phyloP scores from a whole-genome alignment of 306 rosid species.

The Mucuna pruriens region DNA sequence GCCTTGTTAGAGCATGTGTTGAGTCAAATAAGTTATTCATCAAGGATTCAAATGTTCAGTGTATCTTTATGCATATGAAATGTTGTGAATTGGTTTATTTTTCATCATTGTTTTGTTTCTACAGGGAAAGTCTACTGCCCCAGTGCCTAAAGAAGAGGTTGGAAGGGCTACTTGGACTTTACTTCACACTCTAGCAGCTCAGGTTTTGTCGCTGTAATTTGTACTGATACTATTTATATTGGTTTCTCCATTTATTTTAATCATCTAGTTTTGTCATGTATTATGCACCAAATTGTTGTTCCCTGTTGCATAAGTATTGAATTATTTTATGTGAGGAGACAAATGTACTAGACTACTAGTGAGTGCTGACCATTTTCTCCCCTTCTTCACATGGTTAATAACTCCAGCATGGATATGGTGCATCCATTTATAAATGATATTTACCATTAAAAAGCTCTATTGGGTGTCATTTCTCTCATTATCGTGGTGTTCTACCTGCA shows the following conservation, averaged over 20 bases:
- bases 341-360: constrained; percentile 1
- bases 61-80: constrained; percentile 4
- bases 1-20: neutral
- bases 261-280: neutral
- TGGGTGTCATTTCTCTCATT: constrained; percentile 5
- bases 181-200: constrained; percentile 96
- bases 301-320: neutral
- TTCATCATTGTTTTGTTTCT: constrained; percentile 29
- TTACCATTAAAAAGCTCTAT: neutral
- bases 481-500: neutral
- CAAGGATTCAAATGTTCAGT: constrained; percentile 8
- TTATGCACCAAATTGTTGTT: constrained; percentile 16
- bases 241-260: neutral
- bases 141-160: constrained; percentile 76
- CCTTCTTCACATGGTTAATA: neutral
- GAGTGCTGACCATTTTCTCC: constrained; percentile 8
- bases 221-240: constrained; percentile 22
- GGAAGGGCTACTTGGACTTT: constrained; percentile 96
- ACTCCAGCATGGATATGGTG: constrained; percentile 17
- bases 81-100: neutral
- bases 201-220: constrained; percentile 54
- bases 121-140: constrained; percentile 61
- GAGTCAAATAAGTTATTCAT: neutral
- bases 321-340: constrained; percentile 18
- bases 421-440: neutral